Evolutionary conservation across 805 yeast species (phyloP).

Genomic region (Candida silvatica): DNA sequence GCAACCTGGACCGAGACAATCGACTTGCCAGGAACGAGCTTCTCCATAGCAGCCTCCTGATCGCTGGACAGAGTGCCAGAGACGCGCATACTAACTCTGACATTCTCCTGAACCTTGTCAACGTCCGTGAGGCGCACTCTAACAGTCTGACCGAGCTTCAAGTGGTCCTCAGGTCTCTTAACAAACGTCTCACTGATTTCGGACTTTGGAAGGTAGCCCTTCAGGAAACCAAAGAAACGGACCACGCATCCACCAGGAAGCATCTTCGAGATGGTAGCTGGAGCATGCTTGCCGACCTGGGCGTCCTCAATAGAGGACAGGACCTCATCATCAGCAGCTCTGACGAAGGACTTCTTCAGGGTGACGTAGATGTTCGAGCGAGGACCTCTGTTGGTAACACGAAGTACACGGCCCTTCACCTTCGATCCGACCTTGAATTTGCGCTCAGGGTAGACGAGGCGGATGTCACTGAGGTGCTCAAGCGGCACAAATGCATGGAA

Average conservation of each 20-base stretch:
- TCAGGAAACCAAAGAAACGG: constrained; percentile 70
- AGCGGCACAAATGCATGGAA: constrained; percentile 71
- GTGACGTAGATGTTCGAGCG: constrained; percentile 52
- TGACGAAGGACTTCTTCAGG: constrained; percentile 76
- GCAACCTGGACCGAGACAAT: constrained; percentile 51
- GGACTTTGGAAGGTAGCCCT: constrained; percentile 75
- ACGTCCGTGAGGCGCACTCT: constrained; percentile 55
- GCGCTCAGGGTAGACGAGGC: constrained; percentile 82
- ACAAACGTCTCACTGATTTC: constrained; percentile 91
- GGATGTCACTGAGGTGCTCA: constrained; percentile 75
- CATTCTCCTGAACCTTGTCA: constrained; percentile 41
- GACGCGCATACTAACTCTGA: constrained; percentile 69
- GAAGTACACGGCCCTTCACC: constrained; percentile 67
- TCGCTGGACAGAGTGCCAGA: constrained; percentile 41
- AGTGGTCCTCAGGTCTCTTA: constrained; percentile 64
- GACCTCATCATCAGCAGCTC: constrained; percentile 45
- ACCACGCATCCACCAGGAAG: constrained; percentile 74
- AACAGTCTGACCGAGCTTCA: constrained; percentile 80
- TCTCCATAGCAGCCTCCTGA: constrained; percentile 36
- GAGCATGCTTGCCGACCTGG: constrained; percentile 39
- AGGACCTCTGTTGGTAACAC: constrained; percentile 31
- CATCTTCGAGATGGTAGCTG: constrained; percentile 68
- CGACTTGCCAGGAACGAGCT: constrained; percentile 52
- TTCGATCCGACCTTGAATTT: constrained; percentile 80
- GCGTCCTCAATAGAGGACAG: constrained; percentile 31